phyloP scores from a whole-genome alignment of 768 basidiomycete genomes.

The Rhodotorula paludigena region DNA sequence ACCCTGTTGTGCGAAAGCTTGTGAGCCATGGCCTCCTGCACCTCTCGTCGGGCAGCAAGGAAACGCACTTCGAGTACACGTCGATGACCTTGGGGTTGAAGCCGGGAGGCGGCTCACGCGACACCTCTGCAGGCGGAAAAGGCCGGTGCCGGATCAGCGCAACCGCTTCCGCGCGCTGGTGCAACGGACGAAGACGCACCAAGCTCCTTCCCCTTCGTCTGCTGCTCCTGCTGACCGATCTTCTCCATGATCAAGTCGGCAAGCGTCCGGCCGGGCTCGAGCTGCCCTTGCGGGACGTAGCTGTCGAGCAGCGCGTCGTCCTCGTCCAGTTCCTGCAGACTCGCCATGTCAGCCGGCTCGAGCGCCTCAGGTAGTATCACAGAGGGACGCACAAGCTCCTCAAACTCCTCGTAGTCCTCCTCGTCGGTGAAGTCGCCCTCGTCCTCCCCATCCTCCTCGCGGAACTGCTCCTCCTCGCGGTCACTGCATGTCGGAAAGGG shows the following conservation, averaged over 20 bases:
- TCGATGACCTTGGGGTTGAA: constrained; percentile 88
- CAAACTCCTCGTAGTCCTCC: constrained; percentile 51
- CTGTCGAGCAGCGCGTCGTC: constrained; percentile 80
- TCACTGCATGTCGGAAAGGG: not conserved
- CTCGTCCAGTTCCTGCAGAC: constrained; percentile 68
- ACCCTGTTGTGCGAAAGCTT: constrained; percentile 57
- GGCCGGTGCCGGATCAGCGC: not conserved
- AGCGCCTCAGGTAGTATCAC: not conserved
- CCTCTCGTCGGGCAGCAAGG: not conserved
- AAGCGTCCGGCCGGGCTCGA: constrained; percentile 58
- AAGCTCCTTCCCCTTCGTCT: constrained; percentile 48
- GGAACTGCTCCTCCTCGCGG: constrained; percentile 37
- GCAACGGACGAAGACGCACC: constrained; percentile 49
- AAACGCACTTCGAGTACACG: constrained; percentile 78
- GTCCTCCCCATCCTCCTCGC: constrained; percentile 54
- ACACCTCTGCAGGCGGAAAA: not conserved
- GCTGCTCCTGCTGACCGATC: constrained; percentile 63
- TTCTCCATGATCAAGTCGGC: constrained; percentile 97
- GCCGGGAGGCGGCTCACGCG: constrained; percentile 51
- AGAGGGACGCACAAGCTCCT: constrained; percentile 48
- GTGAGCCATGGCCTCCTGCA: not conserved
- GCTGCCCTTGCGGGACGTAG: constrained; percentile 60
- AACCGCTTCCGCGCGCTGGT: too few relatives aligned
- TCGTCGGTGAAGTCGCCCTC: constrained; percentile 52
- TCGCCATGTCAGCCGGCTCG: not conserved